Conservation (phyloP, 768 basidiomycete species). For the Cubamyces lactineus region DNA sequence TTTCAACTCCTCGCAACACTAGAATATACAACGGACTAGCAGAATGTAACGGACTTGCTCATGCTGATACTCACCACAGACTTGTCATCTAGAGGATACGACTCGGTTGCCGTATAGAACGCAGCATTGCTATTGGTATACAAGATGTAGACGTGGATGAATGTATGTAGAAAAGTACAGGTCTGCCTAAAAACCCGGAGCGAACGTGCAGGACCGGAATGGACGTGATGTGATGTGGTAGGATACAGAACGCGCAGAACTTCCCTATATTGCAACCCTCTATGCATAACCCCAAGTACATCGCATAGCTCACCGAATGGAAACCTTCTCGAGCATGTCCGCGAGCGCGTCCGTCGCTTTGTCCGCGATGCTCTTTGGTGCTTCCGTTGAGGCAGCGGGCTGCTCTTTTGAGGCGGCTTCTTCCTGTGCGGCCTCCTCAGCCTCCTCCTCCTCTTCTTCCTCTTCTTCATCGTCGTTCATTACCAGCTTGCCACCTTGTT, state of each 20-base stretch:
- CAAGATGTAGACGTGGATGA: constrained; percentile 11
- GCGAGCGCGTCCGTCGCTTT: constrained; percentile 60
- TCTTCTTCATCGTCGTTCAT: constrained; percentile 82
- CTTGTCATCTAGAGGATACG: neutral
- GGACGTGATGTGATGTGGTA: constrained; percentile 11
- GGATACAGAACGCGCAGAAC: constrained; percentile 17
- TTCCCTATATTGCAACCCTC: constrained; percentile 8
- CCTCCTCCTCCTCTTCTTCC: constrained; percentile 67
- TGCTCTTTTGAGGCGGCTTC: constrained; percentile 40
- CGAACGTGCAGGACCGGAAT: neutral
- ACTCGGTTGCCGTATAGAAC: neutral
- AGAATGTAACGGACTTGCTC: too few relatives aligned
- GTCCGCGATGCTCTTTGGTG: constrained; percentile 34
- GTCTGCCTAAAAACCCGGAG: constrained; percentile 2
- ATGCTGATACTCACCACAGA: too few relatives aligned
- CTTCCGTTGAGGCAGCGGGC: constrained; percentile 2
- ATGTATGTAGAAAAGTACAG: constrained; percentile 9
- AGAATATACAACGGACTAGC: too few relatives aligned
- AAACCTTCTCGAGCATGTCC: constrained; percentile 67
- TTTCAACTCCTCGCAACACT: too few relatives aligned
- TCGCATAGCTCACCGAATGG: constrained; percentile 24
- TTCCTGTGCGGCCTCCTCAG: constrained; percentile 55
- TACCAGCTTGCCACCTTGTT: constrained; percentile 67
- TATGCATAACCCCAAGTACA: neutral
- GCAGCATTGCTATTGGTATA: constrained; percentile 18